Evolutionary conservation across 257 asterid genomes (phyloP).

Genomic region (Lycium ferocissimum): DNA sequence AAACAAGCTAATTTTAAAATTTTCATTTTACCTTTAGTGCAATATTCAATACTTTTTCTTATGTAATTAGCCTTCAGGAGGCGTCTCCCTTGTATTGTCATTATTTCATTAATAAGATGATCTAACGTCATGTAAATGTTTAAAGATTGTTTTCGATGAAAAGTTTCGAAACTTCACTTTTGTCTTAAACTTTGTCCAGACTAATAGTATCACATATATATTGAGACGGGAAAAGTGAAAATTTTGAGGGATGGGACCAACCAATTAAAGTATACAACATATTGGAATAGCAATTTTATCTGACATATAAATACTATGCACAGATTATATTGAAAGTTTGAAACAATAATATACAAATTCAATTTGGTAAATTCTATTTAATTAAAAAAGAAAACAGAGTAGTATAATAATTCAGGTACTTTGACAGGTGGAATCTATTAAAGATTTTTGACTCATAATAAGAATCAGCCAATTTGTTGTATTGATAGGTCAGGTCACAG

Average conservation of each 20-base stretch:
- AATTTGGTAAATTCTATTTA: neutral
- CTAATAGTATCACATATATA: too few species aligned
- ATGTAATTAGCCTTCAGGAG: neutral
- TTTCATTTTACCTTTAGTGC: neutral
- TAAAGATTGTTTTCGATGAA: neutral
- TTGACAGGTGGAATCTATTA: neutral
- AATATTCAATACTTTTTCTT: neutral
- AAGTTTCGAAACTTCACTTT: too few species aligned
- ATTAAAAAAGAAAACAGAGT: neutral
- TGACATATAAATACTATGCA: neutral
- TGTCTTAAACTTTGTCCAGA: too few species aligned
- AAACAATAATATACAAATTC: neutral
- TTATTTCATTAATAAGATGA: neutral
- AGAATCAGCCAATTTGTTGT: neutral
- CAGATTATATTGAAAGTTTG: too few species aligned
- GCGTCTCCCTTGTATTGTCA: neutral
- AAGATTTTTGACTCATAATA: neutral
- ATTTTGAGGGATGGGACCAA: neutral
- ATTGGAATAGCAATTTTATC: neutral
- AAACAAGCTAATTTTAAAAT: neutral
- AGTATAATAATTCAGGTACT: neutral
- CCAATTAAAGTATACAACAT: neutral
- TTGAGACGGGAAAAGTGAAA: neutral
- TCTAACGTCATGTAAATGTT: neutral
- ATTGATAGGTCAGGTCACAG: constrained; percentile 8